Conservation (phyloP, 495 filamentous ascomycete species). For the Aspergillus biplanus region DNA sequence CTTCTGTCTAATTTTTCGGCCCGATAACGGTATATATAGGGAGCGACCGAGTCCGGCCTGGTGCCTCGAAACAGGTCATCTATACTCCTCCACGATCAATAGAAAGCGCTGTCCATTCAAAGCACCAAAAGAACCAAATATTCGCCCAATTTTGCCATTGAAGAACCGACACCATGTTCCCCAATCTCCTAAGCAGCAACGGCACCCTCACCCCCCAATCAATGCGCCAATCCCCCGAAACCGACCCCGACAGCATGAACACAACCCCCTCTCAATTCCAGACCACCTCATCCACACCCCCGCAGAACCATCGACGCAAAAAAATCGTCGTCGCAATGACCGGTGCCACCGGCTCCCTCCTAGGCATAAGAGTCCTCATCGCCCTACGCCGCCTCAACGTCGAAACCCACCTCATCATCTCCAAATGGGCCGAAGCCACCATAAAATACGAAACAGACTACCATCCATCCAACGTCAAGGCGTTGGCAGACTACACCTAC, state of each 20-base stretch:
- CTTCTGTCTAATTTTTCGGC: not conserved
- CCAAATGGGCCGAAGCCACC: conserved; percentile 48
- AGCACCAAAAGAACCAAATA: no score
- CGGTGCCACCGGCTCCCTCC: conserved; percentile 43
- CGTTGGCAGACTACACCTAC: conserved; percentile 43
- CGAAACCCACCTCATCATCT: conserved; percentile 48
- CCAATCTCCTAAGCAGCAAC: conserved; percentile 5
- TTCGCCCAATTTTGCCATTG: not conserved
- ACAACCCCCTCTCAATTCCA: not conserved
- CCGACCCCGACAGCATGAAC: conserved; percentile 13
- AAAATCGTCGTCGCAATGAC: conserved; percentile 46
- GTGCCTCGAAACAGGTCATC: no score
- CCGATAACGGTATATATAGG: not conserved
- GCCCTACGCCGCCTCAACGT: conserved; percentile 41
- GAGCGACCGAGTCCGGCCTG: not conserved
- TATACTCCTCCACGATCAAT: no score
- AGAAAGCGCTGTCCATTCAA: no score
- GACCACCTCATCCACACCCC: not conserved
- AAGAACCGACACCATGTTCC: not conserved
- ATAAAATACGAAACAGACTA: conserved; percentile 49
- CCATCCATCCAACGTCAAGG: conserved; percentile 34
- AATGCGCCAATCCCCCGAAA: conserved; percentile 12
- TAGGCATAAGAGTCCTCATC: conserved; percentile 41
- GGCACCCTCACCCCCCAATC: conserved; percentile 28
- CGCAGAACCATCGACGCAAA: conserved; percentile 10